Conservation (phyloP, 139 green algal species). For the Penium margaritaceum region DNA sequence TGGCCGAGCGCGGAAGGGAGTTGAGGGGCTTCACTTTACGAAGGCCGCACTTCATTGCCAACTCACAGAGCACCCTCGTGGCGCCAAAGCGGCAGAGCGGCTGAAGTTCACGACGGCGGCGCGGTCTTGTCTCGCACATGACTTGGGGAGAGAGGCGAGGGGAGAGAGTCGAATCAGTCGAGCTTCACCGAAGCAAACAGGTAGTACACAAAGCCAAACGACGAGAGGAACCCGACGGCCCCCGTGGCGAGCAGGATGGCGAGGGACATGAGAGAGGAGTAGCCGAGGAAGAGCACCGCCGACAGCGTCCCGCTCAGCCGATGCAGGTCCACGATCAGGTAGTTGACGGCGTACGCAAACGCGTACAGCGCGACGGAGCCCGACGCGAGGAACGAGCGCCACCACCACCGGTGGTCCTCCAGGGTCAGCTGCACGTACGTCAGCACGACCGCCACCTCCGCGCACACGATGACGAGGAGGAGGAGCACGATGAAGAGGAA, state of each 20-base stretch:
- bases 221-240: constrained; percentile 44
- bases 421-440: constrained; percentile 42
- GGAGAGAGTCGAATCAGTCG: constrained; percentile 24
- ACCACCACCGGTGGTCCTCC: constrained; percentile 51
- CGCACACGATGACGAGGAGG: constrained; percentile 37
- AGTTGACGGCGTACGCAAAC: constrained; percentile 44
- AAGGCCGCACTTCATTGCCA: not conserved
- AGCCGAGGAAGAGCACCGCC: constrained; percentile 42
- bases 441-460: constrained; percentile 39
- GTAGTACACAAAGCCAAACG: constrained; percentile 37
- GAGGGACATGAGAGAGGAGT: constrained; percentile 39
- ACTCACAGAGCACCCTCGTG: not conserved
- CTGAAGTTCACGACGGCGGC: not conserved
- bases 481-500: constrained; percentile 76
- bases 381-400: constrained; percentile 37
- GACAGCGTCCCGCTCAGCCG: constrained; percentile 20
- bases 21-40: not conserved
- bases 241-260: constrained; percentile 45
- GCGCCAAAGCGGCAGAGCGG: not conserved
- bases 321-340: constrained; percentile 38
- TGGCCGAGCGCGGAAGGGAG: not conserved
- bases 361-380: constrained; percentile 36
- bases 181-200: constrained; percentile 51
- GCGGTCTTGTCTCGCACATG: not conserved
- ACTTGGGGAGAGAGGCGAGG: not conserved